These are phyloP conservation scores for Adansonia grandidieri DNA, from an alignment of 441 rosid species.

Conservation along the genomic window DNA sequence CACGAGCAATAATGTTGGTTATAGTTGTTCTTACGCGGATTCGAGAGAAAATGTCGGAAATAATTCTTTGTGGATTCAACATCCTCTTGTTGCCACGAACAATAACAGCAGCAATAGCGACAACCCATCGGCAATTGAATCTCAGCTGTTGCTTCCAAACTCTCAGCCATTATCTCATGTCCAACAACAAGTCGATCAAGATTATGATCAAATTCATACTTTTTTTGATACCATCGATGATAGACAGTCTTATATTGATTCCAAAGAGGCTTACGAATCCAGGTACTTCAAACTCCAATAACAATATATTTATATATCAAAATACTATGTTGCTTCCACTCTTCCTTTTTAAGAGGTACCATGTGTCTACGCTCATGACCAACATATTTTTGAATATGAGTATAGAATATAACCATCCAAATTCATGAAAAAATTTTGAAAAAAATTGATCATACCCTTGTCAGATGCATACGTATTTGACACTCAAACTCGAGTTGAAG, in stretches of 20 bases:
- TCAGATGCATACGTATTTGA: no score
- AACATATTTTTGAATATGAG: no score
- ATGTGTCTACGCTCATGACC: no score
- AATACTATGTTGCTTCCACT: no score
- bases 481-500: no score
- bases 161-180: conserved; percentile 43
- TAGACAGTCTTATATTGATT: conserved; percentile 64
- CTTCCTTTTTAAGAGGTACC: no score
- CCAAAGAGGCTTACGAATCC: conserved; percentile 66
- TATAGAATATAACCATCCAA: no score
- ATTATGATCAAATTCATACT: conserved; percentile 59
- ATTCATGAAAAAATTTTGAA: no score
- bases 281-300: conserved; percentile 39
- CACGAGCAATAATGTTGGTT: conserved; percentile 34
- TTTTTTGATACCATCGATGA: conserved; percentile 82
- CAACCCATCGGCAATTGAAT: conserved; percentile 52
- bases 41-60: conserved; percentile 38
- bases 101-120: conserved; percentile 25
- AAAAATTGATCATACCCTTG: no score
- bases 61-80: conserved; percentile 50
- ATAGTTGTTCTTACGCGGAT: conserved; percentile 45
- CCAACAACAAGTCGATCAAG: conserved; percentile 57
- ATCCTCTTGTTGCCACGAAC: conserved; percentile 33
- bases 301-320: no score
- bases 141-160: conserved; percentile 38